These are phyloP conservation scores for Leonotis leonurus DNA, from an alignment of 257 asterid genomes.

Conservation along the genomic window DNA sequence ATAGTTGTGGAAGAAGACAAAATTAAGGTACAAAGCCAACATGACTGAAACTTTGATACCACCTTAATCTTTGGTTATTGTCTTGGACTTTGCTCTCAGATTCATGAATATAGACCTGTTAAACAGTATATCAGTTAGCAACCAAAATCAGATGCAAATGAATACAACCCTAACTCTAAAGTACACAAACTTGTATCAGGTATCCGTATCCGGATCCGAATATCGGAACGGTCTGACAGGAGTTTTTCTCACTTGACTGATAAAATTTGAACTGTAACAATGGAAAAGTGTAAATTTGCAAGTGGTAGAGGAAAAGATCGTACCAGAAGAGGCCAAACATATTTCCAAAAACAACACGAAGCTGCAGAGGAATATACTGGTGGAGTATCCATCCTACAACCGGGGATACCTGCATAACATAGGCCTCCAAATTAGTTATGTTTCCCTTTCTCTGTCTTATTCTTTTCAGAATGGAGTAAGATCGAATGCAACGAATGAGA, in stretches of 20 bases:
- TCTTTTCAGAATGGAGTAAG: neutral
- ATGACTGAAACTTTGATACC: neutral
- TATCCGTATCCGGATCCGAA: neutral
- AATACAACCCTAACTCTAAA: neutral
- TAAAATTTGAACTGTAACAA: neutral
- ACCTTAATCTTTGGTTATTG: conserved; percentile 38
- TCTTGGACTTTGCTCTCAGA: conserved; percentile 57
- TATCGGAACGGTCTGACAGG: neutral
- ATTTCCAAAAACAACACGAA: conserved; percentile 73
- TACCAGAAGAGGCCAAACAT: conserved; percentile 69
- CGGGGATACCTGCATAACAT: conserved; percentile 67
- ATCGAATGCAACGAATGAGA: neutral
- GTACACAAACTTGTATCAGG: neutral
- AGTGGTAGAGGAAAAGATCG: neutral
- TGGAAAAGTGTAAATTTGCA: neutral
- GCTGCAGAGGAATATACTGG: conserved; percentile 68
- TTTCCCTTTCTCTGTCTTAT: neutral
- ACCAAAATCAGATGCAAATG: neutral
- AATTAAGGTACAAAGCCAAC: neutral
- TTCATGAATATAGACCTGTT: conserved; percentile 79
- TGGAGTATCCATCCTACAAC: conserved; percentile 89
- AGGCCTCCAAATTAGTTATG: neutral
- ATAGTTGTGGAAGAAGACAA: neutral
- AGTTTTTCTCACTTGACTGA: neutral
- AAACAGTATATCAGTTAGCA: neutral